Evolutionary conservation across 306 rosid species (phyloP).

Genomic region (Gleditsia sinensis): DNA sequence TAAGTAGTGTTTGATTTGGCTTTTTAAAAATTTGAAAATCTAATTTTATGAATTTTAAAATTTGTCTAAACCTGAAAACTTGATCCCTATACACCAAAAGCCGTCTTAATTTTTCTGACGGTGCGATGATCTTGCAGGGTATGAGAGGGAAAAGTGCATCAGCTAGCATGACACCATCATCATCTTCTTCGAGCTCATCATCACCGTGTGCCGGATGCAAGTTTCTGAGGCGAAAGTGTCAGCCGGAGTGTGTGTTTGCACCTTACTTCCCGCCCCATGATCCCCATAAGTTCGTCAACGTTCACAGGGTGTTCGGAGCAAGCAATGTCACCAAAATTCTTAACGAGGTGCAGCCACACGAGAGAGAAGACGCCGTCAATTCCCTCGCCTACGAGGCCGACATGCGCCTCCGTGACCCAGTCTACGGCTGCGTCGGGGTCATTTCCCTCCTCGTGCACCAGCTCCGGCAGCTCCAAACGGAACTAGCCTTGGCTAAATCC

Average conservation of each 20-base stretch:
- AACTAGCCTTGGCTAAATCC: constrained; percentile 78
- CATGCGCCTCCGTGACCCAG: constrained; percentile 92
- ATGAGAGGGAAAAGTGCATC: too few relatives aligned
- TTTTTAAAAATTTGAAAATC: too few relatives aligned
- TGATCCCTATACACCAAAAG: too few relatives aligned
- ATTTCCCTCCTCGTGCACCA: constrained; percentile 89
- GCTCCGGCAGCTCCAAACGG: constrained; percentile 89
- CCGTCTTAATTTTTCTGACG: too few relatives aligned
- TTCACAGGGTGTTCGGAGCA: constrained; percentile 87
- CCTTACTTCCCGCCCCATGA: constrained; percentile 94
- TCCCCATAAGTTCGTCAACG: constrained; percentile 88
- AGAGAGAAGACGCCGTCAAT: constrained; percentile 87
- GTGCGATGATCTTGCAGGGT: too few relatives aligned
- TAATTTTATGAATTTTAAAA: too few relatives aligned
- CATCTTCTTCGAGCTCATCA: constrained; percentile 40
- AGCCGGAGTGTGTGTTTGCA: constrained; percentile 87
- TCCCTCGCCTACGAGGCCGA: constrained; percentile 93
- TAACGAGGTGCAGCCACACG: constrained; percentile 84
- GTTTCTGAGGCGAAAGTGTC: constrained; percentile 86
- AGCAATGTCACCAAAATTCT: constrained; percentile 87
- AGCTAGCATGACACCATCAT: too few relatives aligned
- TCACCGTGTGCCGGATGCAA: constrained; percentile 98
- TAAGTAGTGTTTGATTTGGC: too few relatives aligned
- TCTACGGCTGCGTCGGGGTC: constrained; percentile 87
- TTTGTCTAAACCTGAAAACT: too few relatives aligned